Base-by-base conservation (phyloP, 2,329 filamentous ascomycete genomes). In the Fusarium liriodendri region DNA sequence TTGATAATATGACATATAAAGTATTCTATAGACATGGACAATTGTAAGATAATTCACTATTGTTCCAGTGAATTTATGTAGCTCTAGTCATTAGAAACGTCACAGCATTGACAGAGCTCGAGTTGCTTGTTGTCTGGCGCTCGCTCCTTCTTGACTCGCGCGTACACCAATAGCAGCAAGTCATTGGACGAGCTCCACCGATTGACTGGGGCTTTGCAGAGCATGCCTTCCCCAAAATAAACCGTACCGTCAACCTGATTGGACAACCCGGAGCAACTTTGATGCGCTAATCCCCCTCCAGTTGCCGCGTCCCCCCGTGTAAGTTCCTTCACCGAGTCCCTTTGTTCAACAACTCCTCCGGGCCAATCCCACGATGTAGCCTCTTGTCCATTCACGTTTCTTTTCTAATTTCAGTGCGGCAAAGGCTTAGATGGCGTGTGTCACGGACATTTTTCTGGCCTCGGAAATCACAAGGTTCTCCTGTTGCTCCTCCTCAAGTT, bases 291-390 rank as follows among this genome's bases (percentile, higher is more conserved):
- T 61, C n/a, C 50, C 47, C 47, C 27, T 32, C 57, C 29, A 27
- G 20, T 27, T 27, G 20, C n/a, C 40, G 11, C 20, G 40, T 57
- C 64, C 29, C 64, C 29, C 52, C 62, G 65, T 74, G 72, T 75
- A 72, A 75, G 72, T 74, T 69, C 66, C 45, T 42, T 62, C 65
- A 74, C 72, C 72, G 69, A 74, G 72, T 72, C 37, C 40, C 58
- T 64, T 62, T 75, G 65, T 70, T 74, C 59, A 66, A 74, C 72
- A 55, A 40, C 60, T 69, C 58, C 35, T 54, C 61, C 38, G 37
- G 52, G 37, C 38, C 64, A 67, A 75, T 64, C 59, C 69, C 72
- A 75, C 62, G 54, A 70, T 69, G 65, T 66, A 20, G 29, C 20
- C 25, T 50, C 38, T 60, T 35, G 67, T 37, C 73, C 59, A 71